Base-by-base conservation (phyloP, 371 early-diverging fungal species). In the Dipsacomyces acuminosporus region DNA sequence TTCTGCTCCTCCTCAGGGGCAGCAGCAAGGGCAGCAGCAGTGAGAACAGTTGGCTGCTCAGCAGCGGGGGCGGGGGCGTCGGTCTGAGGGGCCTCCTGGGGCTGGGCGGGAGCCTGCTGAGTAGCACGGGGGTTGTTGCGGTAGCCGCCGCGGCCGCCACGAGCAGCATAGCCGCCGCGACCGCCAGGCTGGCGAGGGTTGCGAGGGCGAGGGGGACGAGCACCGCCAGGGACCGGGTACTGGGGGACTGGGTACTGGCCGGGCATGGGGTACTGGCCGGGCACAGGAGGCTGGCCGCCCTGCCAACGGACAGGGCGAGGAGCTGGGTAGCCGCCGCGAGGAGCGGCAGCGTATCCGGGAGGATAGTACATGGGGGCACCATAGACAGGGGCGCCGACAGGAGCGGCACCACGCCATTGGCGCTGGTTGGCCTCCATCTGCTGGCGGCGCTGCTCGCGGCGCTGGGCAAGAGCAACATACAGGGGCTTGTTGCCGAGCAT, bases 391-490 rank as follows among this genome's bases (percentile, higher is more conserved):
- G 75, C 66, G 33, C 52, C 66, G 69, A 67, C 72, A 54, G 76
- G 48, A 75, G 71, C 79, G 80, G 80, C 81, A 75, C 71, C 86
- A 86, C 73, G 89, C 79, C 76, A 89, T 75, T 78, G 84, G 53
- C 96, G 88, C 80, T 94, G 91, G 61, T 88, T 85, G 76, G 91
- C 87, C 78, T 95, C 96, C 24, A 93, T 90, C 74, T 96, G 91
- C 64, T 95, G 83, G 76, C 92, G 91, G 59, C 98, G 90, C 63
- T 88, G 89, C 65, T 98, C 98, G 82, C 93, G 92, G 72, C 95
- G 91, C 79, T 98, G 98, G 51, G 96, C 96, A 44, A 96, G 83
- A 51, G 94, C 95, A 51, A 97, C 96, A 64, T 96, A 98, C 74
- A 98, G 87, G 46, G 98, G 98, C 87, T 97, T 97, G 74, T 78